A percentile compares a stretch with the other conserved stretches of the same genome.
Conservation (phyloP, 495 filamentous ascomycete species). For the Pyronema omphalodes region DNA sequence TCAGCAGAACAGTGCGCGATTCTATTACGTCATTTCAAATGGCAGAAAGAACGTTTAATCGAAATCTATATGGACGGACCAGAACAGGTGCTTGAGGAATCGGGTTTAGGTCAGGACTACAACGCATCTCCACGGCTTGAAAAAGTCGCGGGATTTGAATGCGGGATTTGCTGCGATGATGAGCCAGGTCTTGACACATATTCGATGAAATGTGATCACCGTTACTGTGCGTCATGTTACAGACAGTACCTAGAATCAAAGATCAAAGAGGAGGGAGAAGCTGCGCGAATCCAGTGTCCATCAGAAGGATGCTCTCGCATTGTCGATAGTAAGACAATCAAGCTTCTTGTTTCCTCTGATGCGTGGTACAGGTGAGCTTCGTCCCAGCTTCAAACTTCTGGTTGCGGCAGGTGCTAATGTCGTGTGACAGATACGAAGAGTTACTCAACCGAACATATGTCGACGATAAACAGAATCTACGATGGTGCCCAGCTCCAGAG, state of each 20-base stretch:
- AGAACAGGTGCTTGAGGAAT: constrained; percentile 59
- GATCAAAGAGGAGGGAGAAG: constrained; percentile 86
- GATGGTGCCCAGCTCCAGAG: constrained; percentile 94
- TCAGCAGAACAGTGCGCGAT: constrained; percentile 78
- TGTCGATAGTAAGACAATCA: constrained; percentile 74
- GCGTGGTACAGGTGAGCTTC: constrained; percentile 43
- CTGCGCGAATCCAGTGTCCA: constrained; percentile 85
- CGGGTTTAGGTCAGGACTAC: constrained; percentile 56
- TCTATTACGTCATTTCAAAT: constrained; percentile 66
- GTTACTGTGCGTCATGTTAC: constrained; percentile 92
- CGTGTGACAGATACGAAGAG: constrained; percentile 45
- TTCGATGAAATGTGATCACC: constrained; percentile 85
- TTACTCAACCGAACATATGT: constrained; percentile 88
- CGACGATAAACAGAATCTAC: constrained; percentile 82
- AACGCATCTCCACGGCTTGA: constrained; percentile 46
- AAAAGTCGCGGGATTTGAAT: constrained; percentile 56
- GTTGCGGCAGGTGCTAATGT: not conserved
- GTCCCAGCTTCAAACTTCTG: not conserved
- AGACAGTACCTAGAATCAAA: constrained; percentile 77
- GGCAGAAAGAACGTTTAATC: constrained; percentile 90
- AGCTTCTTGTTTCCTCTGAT: constrained; percentile 58
- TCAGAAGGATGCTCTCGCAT: constrained; percentile 72
- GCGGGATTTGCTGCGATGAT: constrained; percentile 95
- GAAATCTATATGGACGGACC: constrained; percentile 85
- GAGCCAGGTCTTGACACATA: constrained; percentile 62